A percentile compares a stretch with the other conserved stretches of the same genome.
These are phyloP conservation scores for Pseudomassariella vexata DNA, from an alignment of 2,329 filamentous ascomycete genomes.

Conservation along the genomic window DNA sequence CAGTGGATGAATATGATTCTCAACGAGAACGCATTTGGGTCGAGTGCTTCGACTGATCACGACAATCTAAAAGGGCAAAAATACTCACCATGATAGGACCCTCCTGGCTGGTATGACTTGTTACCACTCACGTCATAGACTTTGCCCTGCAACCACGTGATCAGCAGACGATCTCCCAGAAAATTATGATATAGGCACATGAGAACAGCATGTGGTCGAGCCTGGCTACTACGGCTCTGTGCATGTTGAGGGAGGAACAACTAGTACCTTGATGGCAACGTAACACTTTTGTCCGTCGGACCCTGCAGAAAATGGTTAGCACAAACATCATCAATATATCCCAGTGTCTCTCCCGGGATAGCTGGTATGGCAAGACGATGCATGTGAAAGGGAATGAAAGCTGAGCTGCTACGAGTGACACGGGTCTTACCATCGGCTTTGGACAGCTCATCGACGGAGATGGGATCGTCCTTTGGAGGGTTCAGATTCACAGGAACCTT, in stretches of 20 bases:
- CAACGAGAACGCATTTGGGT: no score
- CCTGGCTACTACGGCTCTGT: conserved; percentile 17
- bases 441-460: conserved; percentile 72
- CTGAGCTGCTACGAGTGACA: no score
- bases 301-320: conserved; percentile 39
- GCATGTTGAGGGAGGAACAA: conserved; percentile 2
- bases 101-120: conserved; percentile 74
- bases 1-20: no score
- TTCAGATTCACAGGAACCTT: conserved; percentile 70
- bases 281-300: conserved; percentile 59
- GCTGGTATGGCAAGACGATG: not conserved
- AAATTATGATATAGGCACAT: not conserved
- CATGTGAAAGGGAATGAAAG: not conserved
- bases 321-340: not conserved
- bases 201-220: conserved; percentile 36
- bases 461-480: conserved; percentile 82
- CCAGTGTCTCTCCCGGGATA: not conserved
- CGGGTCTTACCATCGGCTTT: conserved; percentile 72
- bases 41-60: no score
- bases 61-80: not conserved
- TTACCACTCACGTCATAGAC: conserved; percentile 94
- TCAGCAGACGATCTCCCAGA: no score
- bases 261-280: conserved; percentile 61
- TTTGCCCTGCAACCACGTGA: conserved; percentile 70
- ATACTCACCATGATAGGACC: conserved; percentile 74